A percentile compares a stretch with the other conserved stretches of the same genome.
phyloP scores from a whole-genome alignment of 2,329 filamentous ascomycete genomes.

The Metarhizium rileyi region DNA sequence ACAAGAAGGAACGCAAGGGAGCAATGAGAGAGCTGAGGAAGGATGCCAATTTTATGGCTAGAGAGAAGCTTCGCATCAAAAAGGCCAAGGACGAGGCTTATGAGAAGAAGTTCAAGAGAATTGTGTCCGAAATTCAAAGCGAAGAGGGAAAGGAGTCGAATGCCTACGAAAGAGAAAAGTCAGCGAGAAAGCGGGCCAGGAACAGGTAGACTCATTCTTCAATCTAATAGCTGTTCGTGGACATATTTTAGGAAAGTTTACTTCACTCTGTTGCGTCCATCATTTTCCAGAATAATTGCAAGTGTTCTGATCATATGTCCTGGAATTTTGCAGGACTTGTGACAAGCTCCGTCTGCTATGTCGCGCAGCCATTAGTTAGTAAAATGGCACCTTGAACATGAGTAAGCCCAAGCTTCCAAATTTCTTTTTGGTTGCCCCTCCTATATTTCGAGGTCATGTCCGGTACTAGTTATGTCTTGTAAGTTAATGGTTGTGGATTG shows the following conservation, averaged over 20 bases:
- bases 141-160: constrained; percentile 84
- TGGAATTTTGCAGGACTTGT: too few species aligned
- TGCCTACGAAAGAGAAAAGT: constrained; percentile 79
- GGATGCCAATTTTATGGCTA: constrained; percentile 86
- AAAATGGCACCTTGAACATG: too few species aligned
- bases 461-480: too few species aligned
- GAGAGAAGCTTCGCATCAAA: constrained; percentile 85
- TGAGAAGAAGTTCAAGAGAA: constrained; percentile 88
- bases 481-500: too few species aligned
- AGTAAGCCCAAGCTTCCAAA: too few species aligned
- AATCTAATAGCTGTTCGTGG: background rate
- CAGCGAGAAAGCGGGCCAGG: constrained; percentile 57
- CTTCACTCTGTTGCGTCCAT: background rate
- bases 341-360: too few species aligned
- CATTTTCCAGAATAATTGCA: background rate
- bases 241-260: background rate
- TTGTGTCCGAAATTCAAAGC: constrained; percentile 91
- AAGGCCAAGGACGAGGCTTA: constrained; percentile 88
- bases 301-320: background rate
- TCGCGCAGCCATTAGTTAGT: too few species aligned
- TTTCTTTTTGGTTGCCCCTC: too few species aligned
- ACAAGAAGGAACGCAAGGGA: constrained; percentile 92
- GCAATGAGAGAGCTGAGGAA: constrained; percentile 90
- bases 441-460: too few species aligned
- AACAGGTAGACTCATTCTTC: constrained; percentile 23